Base-by-base conservation (phyloP, 768 basidiomycete genomes). In the Tephrocybe sp. region DNA sequence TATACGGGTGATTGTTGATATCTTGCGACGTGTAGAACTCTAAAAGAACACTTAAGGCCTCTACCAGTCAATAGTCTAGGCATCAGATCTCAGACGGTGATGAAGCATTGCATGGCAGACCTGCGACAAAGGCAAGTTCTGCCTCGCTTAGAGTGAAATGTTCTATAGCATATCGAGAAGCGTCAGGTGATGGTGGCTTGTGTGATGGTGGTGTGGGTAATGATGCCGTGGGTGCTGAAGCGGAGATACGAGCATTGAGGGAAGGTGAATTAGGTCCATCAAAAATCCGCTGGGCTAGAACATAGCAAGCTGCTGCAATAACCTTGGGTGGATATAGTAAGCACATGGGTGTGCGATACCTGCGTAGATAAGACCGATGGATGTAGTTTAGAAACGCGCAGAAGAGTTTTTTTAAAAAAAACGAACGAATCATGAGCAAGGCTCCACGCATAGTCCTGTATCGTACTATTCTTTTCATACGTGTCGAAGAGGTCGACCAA, bases 381-480 rank as follows among this genome's bases (percentile, higher is more conserved):
- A 58, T 25, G 18, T 51, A 40, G 53, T 27, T 31, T 30, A n/a
- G 25, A 11, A 24, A 7, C 18, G 38, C 34, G 39, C 42, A 11
- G 32, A 46, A 47, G 44, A 54, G 18, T 18, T 19, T 19, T 6
- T 19, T 37, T 15, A 41, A 49, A 42, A 41, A 12, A 34, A 28
- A 78, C 76, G 67, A 51, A 92, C 91, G 91, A 90, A 71, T 93
- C 91, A 67, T 91, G 88, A 12, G 89, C 86, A 43, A 93, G 73
- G 53, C 87, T 89, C 92, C 90, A 93, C 11, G 89, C 83, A 60
- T 81, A 85, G 60, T 91, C 89, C 64, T 87, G 82, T 28, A 86
- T 64, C 27, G 72, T 65, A 16, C 61, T 45, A 28, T 74, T 76
- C 35, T 74, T 71, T 53, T 76, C 75, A 36, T 77, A 67, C 8